These are phyloP conservation scores for Daedalea quercina DNA, from an alignment of 768 basidiomycete species.

Conservation along the genomic window DNA sequence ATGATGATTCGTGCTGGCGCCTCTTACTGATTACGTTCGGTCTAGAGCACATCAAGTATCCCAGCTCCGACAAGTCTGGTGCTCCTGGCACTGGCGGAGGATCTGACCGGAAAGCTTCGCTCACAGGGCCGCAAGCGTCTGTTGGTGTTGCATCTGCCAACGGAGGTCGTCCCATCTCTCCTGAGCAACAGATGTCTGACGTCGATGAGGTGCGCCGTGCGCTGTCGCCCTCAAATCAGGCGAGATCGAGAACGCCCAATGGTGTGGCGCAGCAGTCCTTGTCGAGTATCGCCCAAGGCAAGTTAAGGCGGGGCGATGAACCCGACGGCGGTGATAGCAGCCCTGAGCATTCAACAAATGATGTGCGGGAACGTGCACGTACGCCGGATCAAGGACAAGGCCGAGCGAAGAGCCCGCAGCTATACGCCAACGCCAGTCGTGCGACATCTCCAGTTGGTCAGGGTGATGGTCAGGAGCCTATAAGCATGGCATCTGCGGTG, in stretches of 20 bases:
- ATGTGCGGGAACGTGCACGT: conserved; percentile 39
- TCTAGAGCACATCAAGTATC: conserved; percentile 90
- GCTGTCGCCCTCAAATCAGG: conserved; percentile 54
- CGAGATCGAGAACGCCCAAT: conserved; percentile 35
- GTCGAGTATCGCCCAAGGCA: conserved; percentile 42
- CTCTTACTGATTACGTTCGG: background rate
- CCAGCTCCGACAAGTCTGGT: conserved; percentile 45
- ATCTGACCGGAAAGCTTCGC: conserved; percentile 45
- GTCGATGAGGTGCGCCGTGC: conserved; percentile 57
- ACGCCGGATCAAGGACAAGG: conserved; percentile 48
- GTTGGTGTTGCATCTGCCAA: conserved; percentile 3
- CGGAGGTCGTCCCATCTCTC: conserved; percentile 57
- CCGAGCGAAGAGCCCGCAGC: conserved; percentile 56
- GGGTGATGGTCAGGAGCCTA: conserved; percentile 25
- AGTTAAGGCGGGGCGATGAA: conserved; percentile 35
- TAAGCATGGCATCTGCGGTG: conserved; percentile 49
- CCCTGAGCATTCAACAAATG: conserved; percentile 35
- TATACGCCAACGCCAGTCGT: conserved; percentile 33
- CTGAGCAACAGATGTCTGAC: conserved; percentile 38
- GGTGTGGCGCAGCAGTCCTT: conserved; percentile 31
- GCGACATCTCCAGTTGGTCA: conserved; percentile 48
- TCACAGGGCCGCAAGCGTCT: conserved; percentile 21
- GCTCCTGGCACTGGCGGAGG: conserved; percentile 20
- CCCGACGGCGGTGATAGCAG: conserved; percentile 47
- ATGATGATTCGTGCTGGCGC: background rate